Conservation (phyloP, 331 rosid genomes). For the Acacia concinna region DNA sequence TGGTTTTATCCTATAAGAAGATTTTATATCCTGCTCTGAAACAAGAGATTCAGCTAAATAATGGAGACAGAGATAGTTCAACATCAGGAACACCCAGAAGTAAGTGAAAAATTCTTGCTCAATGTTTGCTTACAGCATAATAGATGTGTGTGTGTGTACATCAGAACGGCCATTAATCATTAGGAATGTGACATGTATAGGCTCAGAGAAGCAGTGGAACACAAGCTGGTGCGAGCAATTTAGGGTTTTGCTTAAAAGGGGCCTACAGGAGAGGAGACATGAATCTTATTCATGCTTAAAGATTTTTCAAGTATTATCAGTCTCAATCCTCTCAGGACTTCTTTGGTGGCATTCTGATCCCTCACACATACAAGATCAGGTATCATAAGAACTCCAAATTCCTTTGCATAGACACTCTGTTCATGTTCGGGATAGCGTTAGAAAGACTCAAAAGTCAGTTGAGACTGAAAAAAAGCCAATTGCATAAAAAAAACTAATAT, state of each 20-base stretch:
- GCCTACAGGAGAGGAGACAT: slow-evolving; percentile 78
- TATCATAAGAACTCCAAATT: slow-evolving; percentile 4
- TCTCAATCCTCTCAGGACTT: slow-evolving; percentile 82
- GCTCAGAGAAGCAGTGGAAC: slow-evolving; percentile 60
- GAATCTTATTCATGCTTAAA: slow-evolving; percentile 87
- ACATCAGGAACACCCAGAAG: slow-evolving; percentile 52
- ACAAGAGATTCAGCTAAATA: slow-evolving; percentile 58
- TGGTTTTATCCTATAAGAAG: slow-evolving; percentile 67
- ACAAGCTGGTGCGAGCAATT: slow-evolving; percentile 92
- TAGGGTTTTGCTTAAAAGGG: slow-evolving; percentile 72
- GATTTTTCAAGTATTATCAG: slow-evolving; percentile 92
- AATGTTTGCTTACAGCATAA: too few species aligned
- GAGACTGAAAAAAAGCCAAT: too few species aligned
- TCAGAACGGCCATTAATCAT: slow-evolving; percentile 1
- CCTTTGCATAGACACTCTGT: background rate
- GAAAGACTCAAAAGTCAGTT: background rate
- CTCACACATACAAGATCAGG: slow-evolving; percentile 91
- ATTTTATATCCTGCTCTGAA: slow-evolving; percentile 65
- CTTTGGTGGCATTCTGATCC: slow-evolving; percentile 87
- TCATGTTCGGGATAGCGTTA: background rate
- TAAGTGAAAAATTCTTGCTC: slow-evolving; percentile 28
- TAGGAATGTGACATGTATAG: slow-evolving; percentile 27
- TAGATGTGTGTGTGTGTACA: background rate
- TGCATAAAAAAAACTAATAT: too few species aligned
- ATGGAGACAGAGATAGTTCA: slow-evolving; percentile 15